These are phyloP conservation scores for Physaria fendleri DNA, from an alignment of 345 rosid species.

Conservation along the genomic window DNA sequence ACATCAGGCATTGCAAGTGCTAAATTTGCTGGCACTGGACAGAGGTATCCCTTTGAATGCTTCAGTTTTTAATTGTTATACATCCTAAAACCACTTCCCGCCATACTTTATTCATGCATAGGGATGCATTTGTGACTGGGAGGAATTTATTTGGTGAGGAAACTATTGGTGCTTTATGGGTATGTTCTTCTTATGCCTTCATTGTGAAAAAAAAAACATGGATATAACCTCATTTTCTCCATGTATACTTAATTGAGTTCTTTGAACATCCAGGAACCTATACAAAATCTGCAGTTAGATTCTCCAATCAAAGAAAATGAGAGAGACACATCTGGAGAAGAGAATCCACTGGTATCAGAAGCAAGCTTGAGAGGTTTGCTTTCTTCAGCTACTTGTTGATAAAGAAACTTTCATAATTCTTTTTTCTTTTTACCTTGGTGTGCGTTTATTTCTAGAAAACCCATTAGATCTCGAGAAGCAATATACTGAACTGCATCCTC, in stretches of 20 bases:
- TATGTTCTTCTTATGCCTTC: slow-evolving; percentile 22
- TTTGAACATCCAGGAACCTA: slow-evolving; percentile 18
- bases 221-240: neutral
- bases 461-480: slow-evolving; percentile 22
- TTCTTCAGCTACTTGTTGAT: neutral
- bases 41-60: slow-evolving; percentile 34
- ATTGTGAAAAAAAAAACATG: neutral
- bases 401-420: neutral
- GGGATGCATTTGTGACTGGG: slow-evolving; percentile 36
- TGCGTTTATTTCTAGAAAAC: slow-evolving; percentile 21
- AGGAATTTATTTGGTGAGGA: slow-evolving; percentile 43
- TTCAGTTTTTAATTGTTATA: neutral
- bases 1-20: slow-evolving; percentile 39
- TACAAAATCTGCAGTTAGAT: slow-evolving; percentile 31
- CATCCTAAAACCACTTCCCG: neutral
- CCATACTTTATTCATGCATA: slow-evolving; percentile 20
- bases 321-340: slow-evolving; percentile 3
- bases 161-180: slow-evolving; percentile 39
- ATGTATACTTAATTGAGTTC: neutral
- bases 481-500: slow-evolving; percentile 34
- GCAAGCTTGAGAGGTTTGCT: slow-evolving; percentile 32
- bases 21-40: slow-evolving; percentile 23
- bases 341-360: slow-evolving; percentile 11
- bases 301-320: slow-evolving; percentile 28
- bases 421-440: neutral